Conservation (phyloP, 225 moss, liverwort and hornwort species). For the Pseudoscleropodium purum region DNA sequence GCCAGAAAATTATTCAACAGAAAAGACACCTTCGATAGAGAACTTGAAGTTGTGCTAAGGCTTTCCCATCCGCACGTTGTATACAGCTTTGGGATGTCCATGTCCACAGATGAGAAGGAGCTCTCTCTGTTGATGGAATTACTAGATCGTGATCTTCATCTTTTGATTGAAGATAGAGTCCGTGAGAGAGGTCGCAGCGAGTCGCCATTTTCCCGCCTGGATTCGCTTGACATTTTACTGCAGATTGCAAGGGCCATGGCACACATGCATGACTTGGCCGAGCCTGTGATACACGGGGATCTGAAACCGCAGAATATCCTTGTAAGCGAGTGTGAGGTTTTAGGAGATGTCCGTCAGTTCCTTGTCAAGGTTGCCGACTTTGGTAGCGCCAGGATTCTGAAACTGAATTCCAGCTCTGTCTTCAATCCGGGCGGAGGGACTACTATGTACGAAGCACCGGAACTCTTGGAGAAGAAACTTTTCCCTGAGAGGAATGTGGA, state of each 20-base stretch:
- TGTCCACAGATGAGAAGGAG: not conserved
- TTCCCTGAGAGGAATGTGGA: not conserved
- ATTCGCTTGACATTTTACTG: slow-evolving; percentile 7
- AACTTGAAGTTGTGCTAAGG: not conserved
- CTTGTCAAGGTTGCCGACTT: slow-evolving; percentile 26
- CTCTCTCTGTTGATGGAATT: not conserved
- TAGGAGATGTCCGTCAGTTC: not conserved
- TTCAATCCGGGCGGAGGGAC: not conserved
- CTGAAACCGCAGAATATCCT: not conserved
- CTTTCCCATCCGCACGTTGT: not conserved
- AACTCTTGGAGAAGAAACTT: not conserved
- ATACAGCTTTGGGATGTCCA: not conserved
- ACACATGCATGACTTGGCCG: not conserved
- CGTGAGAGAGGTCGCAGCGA: not conserved
- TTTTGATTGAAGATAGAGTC: not conserved
- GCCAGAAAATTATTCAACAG: not conserved
- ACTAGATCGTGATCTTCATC: not conserved
- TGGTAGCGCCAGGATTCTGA: not conserved
- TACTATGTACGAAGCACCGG: not conserved
- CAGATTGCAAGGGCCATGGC: slow-evolving; percentile 10
- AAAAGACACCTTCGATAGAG: not conserved
- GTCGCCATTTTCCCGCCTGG: not conserved
- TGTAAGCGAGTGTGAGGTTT: slow-evolving; percentile 2
- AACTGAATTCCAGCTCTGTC: not conserved
- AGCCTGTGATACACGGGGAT: slow-evolving; percentile 17